Conservation (phyloP, 2,329 filamentous ascomycete species). For the Fusarium sp. region DNA sequence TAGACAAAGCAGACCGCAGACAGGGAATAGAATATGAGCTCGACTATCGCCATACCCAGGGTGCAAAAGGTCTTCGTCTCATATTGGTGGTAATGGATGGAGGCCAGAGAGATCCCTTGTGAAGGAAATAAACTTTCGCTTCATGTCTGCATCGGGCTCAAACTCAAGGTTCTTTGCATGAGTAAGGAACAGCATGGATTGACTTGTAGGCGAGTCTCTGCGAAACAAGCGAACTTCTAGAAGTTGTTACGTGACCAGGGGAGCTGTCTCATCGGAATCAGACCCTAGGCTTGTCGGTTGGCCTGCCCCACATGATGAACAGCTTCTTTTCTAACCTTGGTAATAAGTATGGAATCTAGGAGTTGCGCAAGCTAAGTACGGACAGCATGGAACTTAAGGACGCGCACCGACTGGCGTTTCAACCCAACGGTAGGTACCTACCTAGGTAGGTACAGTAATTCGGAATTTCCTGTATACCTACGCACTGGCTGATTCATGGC, state of each 20-base stretch:
- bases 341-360: too few species aligned
- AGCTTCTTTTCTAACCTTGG: conserved; percentile 14
- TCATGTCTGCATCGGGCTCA: neutral
- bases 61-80: neutral
- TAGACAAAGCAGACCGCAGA: neutral
- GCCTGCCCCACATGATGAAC: conserved; percentile 17
- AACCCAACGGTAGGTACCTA: neutral
- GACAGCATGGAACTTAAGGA: too few species aligned
- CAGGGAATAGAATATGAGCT: conserved; percentile 13
- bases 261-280: conserved; percentile 19
- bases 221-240: conserved; percentile 34
- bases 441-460: neutral
- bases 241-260: conserved; percentile 17
- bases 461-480: neutral
- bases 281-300: neutral
- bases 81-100: neutral
- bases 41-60: conserved; percentile 4
- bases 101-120: neutral
- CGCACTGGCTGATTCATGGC: neutral
- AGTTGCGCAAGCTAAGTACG: too few species aligned
- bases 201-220: conserved; percentile 6
- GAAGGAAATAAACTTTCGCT: neutral
- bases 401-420: neutral
- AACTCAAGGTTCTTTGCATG: conserved; percentile 8
- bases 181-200: conserved; percentile 4